A percentile compares a stretch with the other conserved stretches of the same genome.
Evolutionary conservation across 805 yeast genomes (phyloP).

Genomic region (Pichia occidentalis): DNA sequence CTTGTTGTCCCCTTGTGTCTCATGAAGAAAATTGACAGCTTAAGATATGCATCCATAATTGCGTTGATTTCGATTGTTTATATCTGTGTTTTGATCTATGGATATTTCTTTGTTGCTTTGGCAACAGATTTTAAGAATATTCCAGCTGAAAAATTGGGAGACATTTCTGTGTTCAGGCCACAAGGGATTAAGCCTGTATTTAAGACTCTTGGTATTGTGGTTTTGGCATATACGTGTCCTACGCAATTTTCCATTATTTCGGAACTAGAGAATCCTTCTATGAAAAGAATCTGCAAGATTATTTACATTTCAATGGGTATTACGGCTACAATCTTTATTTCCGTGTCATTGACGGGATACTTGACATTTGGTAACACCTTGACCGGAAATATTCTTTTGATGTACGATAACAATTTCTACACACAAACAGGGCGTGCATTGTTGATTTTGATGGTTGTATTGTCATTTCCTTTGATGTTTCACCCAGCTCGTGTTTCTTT

Average conservation of each 20-base stretch:
- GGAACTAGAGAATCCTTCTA: slow-evolving; percentile 52
- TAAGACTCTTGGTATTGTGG: slow-evolving; percentile 65
- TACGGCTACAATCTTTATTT: slow-evolving; percentile 51
- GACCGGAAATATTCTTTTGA: slow-evolving; percentile 60
- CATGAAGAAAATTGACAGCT: slow-evolving; percentile 56
- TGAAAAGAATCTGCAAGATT: slow-evolving; percentile 41
- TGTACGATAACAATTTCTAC: slow-evolving; percentile 50
- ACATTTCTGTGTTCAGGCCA: slow-evolving; percentile 35
- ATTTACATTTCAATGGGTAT: slow-evolving; percentile 42
- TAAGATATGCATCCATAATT: slow-evolving; percentile 64
- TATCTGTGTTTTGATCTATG: slow-evolving; percentile 48
- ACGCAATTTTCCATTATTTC: slow-evolving; percentile 72
- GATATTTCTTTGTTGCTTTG: slow-evolving; percentile 35
- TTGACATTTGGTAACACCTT: slow-evolving; percentile 64
- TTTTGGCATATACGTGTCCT: slow-evolving; percentile 79
- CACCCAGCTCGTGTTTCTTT: slow-evolving; percentile 74
- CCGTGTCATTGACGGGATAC: slow-evolving; percentile 66
- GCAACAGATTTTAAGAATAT: slow-evolving; percentile 33
- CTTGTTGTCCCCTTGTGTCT: slow-evolving; percentile 60
- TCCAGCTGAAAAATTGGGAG: slow-evolving; percentile 37
- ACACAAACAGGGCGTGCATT: slow-evolving; percentile 52
- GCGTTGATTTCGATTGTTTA: slow-evolving; percentile 64
- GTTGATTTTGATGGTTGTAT: slow-evolving; percentile 64
- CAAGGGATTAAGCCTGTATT: slow-evolving; percentile 40
- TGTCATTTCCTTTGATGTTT: slow-evolving; percentile 73